Evolutionary conservation across 2,329 filamentous ascomycete species (phyloP).

Genomic region (Alternaria sp.): DNA sequence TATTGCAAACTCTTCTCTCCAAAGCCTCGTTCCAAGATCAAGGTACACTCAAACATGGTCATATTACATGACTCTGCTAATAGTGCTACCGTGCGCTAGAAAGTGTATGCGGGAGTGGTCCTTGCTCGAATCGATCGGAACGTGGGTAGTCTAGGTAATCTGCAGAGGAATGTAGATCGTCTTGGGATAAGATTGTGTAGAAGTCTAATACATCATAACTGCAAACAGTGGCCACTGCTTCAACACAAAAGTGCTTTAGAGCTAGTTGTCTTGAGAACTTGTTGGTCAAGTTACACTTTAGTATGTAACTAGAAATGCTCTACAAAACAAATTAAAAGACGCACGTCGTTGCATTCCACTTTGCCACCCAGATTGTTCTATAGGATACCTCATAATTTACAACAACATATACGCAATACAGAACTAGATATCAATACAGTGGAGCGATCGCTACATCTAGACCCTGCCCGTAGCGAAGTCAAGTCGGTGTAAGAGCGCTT

Average conservation of each 20-base stretch:
- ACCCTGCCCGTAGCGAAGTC: not conserved
- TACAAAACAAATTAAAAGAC: not conserved
- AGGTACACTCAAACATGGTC: not conserved
- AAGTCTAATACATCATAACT: no score
- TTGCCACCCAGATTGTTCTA: not conserved
- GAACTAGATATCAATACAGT: accelerated
- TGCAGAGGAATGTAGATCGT: not conserved
- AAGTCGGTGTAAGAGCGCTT: not conserved
- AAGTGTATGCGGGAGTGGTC: not conserved
- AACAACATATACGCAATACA: not conserved
- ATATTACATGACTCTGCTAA: not conserved
- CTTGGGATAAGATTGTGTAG: not conserved
- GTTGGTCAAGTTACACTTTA: no score
- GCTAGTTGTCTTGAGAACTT: no score
- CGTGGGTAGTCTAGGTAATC: not conserved
- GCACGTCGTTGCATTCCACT: not conserved
- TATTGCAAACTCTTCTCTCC: no score
- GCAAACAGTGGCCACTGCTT: no score
- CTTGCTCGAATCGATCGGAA: not conserved
- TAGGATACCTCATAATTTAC: accelerated
- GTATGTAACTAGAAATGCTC: not conserved
- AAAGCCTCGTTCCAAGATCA: not conserved
- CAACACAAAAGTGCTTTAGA: no score
- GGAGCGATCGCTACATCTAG: not conserved
- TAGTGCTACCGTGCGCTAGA: not conserved